These are phyloP conservation scores for Phytopythium chamaehyphon DNA, from an alignment of 352 stramenopile genomes.

Conservation along the genomic window DNA sequence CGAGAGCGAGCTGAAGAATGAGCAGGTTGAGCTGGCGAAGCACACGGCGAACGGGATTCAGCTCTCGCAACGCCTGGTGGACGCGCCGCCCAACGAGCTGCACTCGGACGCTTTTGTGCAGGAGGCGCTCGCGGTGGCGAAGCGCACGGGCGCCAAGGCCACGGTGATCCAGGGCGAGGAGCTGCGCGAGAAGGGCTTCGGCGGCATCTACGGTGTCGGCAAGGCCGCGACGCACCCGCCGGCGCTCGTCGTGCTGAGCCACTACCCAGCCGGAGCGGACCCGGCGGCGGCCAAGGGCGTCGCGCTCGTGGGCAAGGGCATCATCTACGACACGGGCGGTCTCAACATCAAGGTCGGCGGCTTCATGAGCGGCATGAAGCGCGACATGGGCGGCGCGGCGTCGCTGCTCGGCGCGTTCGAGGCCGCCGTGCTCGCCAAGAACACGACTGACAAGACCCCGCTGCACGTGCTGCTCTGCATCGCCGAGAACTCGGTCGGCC, in stretches of 20 bases:
- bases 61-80: conserved; percentile 83
- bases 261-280: conserved; percentile 42
- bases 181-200: conserved; percentile 86
- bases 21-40: conserved; percentile 36
- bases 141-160: conserved; percentile 53
- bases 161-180: conserved; percentile 90
- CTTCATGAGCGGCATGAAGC: conserved; percentile 93
- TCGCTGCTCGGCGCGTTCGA: conserved; percentile 59
- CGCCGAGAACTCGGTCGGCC: conserved; percentile 93
- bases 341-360: conserved; percentile 91
- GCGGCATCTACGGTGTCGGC: conserved; percentile 91
- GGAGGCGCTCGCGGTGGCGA: conserved; percentile 61
- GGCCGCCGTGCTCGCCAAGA: conserved; percentile 85
- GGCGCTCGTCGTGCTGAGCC: conserved; percentile 88
- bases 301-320: conserved; percentile 93
- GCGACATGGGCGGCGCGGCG: conserved; percentile 90
- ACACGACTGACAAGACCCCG: conserved; percentile 82
- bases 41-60: conserved; percentile 81
- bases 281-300: conserved; percentile 41
- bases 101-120: conserved; percentile 87
- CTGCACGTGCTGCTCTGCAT: conserved; percentile 90
- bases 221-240: conserved; percentile 88
- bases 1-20: conserved; percentile 24
- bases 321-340: conserved; percentile 96
- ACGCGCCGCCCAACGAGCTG: conserved; percentile 89